Conservation (phyloP, 768 basidiomycete genomes). For the Lactarius psammicola region DNA sequence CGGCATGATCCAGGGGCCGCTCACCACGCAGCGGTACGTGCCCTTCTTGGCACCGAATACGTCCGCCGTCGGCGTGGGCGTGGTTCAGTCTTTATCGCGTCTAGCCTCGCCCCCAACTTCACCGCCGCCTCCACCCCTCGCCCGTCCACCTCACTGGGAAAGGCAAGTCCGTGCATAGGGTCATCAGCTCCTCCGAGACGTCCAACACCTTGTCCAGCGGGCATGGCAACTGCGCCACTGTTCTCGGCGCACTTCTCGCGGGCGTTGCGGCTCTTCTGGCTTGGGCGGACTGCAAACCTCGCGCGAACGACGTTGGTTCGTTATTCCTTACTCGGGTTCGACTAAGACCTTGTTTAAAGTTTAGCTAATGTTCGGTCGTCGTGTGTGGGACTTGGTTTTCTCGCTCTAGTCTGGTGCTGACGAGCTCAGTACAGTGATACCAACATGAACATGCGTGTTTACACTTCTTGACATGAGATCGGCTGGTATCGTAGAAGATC, state of each 20-base stretch:
- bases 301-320: neutral
- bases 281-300: neutral
- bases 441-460: no score
- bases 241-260: neutral
- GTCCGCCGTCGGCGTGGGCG: constrained; percentile 42
- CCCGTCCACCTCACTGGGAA: constrained; percentile 43
- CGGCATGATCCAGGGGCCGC: constrained; percentile 43
- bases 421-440: no score
- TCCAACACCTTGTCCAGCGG: neutral
- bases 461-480: no score
- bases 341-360: no score
- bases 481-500: no score
- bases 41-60: constrained; percentile 44
- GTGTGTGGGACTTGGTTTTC: no score
- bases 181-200: neutral
- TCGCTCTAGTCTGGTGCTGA: no score
- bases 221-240: neutral
- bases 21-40: constrained; percentile 42
- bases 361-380: no score
- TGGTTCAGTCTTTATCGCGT: constrained; percentile 36
- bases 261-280: neutral
- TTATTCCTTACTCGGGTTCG: neutral
- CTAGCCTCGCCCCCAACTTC: constrained; percentile 38
- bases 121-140: constrained; percentile 30
- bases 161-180: constrained; percentile 30